phyloP scores from a whole-genome alignment of 495 filamentous ascomycete species.

The Collariella sp. region DNA sequence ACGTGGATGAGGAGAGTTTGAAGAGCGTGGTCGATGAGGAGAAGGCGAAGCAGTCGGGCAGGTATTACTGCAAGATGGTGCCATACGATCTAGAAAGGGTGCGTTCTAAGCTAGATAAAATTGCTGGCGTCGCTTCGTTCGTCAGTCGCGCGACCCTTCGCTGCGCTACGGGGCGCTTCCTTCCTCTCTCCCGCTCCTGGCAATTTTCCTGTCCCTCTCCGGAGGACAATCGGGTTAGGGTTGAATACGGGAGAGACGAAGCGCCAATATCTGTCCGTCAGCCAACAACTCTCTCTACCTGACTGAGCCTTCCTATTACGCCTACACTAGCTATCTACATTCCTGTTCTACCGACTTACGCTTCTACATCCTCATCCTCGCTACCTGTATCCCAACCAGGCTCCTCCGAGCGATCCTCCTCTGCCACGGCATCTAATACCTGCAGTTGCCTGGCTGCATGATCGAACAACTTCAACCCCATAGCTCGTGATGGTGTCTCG shows the following conservation, averaged over 20 bases:
- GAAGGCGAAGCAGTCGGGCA: neutral
- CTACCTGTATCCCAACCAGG: no score
- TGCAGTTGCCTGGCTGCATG: neutral
- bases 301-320: neutral
- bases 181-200: constrained; percentile 5
- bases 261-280: constrained; percentile 1
- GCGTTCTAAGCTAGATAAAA: no score
- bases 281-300: neutral
- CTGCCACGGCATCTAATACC: neutral
- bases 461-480: neutral
- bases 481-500: neutral
- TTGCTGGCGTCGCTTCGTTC: constrained; percentile 5
- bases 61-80: neutral
- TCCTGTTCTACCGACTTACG: no score
- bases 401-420: neutral
- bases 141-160: constrained; percentile 5
- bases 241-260: neutral
- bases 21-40: neutral
- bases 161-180: constrained; percentile 5
- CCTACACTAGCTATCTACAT: neutral
- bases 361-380: no score
- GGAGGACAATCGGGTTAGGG: constrained; percentile 1
- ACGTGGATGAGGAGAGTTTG: neutral
- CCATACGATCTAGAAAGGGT: no score
- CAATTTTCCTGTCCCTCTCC: constrained; percentile 1